Base-by-base conservation (phyloP, 2,329 filamentous ascomycete species). In the Epichloe uncinata region DNA sequence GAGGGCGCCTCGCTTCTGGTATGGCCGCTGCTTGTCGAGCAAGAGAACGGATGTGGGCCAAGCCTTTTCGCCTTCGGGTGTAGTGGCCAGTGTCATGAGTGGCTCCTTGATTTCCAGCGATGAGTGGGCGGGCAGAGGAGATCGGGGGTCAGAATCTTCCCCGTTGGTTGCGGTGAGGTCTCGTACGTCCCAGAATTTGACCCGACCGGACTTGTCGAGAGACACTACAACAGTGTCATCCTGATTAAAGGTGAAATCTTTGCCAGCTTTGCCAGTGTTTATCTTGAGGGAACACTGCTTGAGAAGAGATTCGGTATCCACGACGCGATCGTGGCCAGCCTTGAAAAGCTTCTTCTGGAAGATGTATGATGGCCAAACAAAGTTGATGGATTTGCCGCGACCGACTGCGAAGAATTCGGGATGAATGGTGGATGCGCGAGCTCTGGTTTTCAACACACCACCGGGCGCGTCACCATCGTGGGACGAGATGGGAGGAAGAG, bases 141-240 rank as follows among this genome's bases (percentile, higher is more conserved):
- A 70, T 54, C 72, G 70, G 11, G 71, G 66, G 54, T 78, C 73
- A 9, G 71, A 73, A 52, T 65, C 70, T 54, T 77, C 73, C 58
- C 73, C 72, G 58, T 73, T 73, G 54, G 68, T 67, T 16, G 75
- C 71, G 2, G 75, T 84, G 50, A 96, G 75, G 53, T 86, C 81
- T 52, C 86, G 86, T 56, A 97, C 87, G 65, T 98, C 93, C 94
- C 93, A 98, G 73, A 98, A 96, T 68, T 95, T 93, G 70, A 97
- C 84, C 54, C 88, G 84, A 45, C 93, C 94, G 52, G 89, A 91
- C 72, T 98, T 98, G 67, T 98, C 94, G 48, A 98, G 79, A 45
- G 91, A 96, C 44, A 94, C 90, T 58, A 98, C 88, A 40, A 91
- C 83, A 2, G 85, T 87, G 66, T 98, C 93, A 65, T 98, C 93